phyloP scores from a whole-genome alignment of 441 rosid species.

The Biscutella auriculata region DNA sequence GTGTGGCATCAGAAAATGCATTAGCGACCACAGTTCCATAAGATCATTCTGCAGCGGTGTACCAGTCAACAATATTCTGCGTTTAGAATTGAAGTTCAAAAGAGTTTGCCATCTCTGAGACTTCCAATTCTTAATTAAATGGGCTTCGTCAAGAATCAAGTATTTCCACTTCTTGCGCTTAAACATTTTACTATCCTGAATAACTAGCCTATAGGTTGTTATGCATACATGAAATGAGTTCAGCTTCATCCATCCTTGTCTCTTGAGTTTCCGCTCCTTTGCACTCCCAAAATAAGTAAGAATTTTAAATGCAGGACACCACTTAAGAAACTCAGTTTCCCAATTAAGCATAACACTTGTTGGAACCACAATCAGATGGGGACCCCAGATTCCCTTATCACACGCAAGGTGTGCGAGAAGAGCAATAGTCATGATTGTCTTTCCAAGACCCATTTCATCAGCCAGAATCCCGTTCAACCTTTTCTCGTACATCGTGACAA shows the following conservation, averaged over 20 bases:
- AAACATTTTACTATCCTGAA: constrained; percentile 94
- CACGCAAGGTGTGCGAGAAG: constrained; percentile 97
- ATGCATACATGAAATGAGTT: constrained; percentile 96
- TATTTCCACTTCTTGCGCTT: constrained; percentile 99
- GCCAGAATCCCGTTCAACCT: constrained; percentile 95
- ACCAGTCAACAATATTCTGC: constrained; percentile 93
- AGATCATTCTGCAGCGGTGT: constrained; percentile 99
- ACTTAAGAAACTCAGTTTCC: constrained; percentile 99
- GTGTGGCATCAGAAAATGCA: constrained; percentile 99
- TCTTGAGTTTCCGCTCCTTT: constrained; percentile 87
- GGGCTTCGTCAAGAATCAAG: constrained; percentile 98
- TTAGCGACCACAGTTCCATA: constrained; percentile 98
- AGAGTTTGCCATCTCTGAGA: constrained; percentile 99
- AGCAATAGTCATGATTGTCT: constrained; percentile 98
- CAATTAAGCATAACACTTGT: constrained; percentile 99
- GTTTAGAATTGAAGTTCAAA: constrained; percentile 91
- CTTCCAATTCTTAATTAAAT: constrained; percentile 99
- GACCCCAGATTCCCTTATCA: constrained; percentile 99
- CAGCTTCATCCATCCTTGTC: constrained; percentile 99
- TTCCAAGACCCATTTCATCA: constrained; percentile 99
- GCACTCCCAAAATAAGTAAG: constrained; percentile 99
- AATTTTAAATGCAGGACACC: constrained; percentile 99
- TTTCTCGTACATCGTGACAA: constrained; percentile 97
- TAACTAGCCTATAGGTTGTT: constrained; percentile 92
- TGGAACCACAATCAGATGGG: constrained; percentile 98